Evolutionary conservation across 805 yeast genomes (phyloP).

Genomic region (Metschnikowia borealis): DNA sequence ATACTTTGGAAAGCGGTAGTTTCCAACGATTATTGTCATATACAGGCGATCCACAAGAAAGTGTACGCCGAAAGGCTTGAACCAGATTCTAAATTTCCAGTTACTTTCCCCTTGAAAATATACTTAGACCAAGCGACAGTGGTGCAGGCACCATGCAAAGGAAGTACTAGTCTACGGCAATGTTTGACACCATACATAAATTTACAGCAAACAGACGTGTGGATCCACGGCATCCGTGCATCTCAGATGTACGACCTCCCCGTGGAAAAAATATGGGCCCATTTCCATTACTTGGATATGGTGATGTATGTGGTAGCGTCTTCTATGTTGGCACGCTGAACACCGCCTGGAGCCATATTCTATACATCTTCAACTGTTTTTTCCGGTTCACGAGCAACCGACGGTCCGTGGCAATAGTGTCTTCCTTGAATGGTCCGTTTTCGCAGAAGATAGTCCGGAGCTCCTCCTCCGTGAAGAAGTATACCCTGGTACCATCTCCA

Average conservation of each 20-base stretch:
- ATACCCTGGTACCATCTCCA: constrained; percentile 97
- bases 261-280: constrained; percentile 29
- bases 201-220: constrained; percentile 13
- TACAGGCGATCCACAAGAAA: constrained; percentile 24
- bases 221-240: constrained; percentile 32
- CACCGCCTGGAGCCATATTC: constrained; percentile 95
- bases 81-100: no score
- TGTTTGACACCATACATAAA: constrained; percentile 16
- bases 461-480: constrained; percentile 95
- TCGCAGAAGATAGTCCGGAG: constrained; percentile 61
- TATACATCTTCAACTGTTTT: constrained; percentile 88
- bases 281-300: constrained; percentile 34
- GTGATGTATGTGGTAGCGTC: constrained; percentile 26
- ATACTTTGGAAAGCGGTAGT: constrained; percentile 53
- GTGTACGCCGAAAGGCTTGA: constrained; percentile 11
- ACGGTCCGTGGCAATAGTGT: constrained; percentile 83
- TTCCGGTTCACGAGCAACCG: constrained; percentile 88
- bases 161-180: constrained; percentile 14
- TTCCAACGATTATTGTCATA: constrained; percentile 27
- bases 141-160: constrained; percentile 27
- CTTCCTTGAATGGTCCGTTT: constrained; percentile 55
- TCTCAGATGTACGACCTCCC: constrained; percentile 15
- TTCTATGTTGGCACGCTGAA: constrained; percentile 34
- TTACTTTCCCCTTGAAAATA: constrained; percentile 44
- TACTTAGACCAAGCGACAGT: constrained; percentile 32